Evolutionary conservation across 78 protist species (phyloP), one percentile per base, ranked within the genome.

Genomic region (Ministeria vibrans): DNA sequence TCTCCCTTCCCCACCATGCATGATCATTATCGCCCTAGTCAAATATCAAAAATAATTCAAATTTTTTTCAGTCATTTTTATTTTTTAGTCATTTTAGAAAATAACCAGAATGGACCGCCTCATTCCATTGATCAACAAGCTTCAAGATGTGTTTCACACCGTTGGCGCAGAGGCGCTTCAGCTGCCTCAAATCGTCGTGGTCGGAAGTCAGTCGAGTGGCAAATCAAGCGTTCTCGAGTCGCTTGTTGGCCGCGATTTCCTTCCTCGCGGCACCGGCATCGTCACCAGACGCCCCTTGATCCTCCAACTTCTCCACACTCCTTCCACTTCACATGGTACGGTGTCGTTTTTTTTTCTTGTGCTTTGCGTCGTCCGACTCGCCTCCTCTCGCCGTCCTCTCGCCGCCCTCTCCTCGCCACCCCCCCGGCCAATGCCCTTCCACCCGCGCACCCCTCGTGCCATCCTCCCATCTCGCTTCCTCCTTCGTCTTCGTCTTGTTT

Each of bases 221-320:
- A 45, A 45, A 34, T 28, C 38, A 0, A 51, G 72, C 36, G 78
- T 80, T 6, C 84, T 80, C 13, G 84, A 80, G 78, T 41, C 1
- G 78, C 1, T 80, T 1, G 84, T 80, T 38, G 84, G 84, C 63
- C 23, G 73, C 0, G 78, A 80, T 42, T 80, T 80, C 25, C 70
- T 80, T 0, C 84, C 84, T 25, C 84, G 84, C 18, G 84, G 84
- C 9, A 23, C 77, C 22, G 84, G 78, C 55, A 80, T 80, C 51
- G 77, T 68, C 63, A 80, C 84, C 59, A 59, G 84, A 11, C 69
- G 77, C 3, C 84, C 84, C 18, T 51, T 80, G 22, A 39, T 78
- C 22, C 49, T 78, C 22, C 81, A 78, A 55, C 81, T 78, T 30
- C 53, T 78, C 36, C 18, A 77, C 0, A 59, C 59, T 18, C n/a